phyloP scores from a whole-genome alignment of 83 land plant species.

The Picea engelmannii region DNA sequence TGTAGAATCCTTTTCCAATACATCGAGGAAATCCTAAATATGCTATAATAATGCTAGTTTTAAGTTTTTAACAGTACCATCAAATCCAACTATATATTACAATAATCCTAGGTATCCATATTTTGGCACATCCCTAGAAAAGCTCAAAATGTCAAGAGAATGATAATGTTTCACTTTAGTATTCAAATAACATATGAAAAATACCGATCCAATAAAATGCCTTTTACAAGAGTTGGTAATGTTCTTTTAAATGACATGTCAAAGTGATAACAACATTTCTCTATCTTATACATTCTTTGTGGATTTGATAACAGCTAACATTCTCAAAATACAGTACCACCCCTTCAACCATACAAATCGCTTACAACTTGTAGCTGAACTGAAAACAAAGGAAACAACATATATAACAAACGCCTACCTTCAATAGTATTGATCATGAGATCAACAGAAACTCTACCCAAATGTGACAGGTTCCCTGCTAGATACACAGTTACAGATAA shows the following conservation, averaged over 20 bases:
- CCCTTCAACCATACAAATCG: background rate
- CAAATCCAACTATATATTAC: no score
- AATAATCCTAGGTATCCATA: no score
- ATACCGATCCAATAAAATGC: background rate
- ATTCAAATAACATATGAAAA: background rate
- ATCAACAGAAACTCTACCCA: slow-evolving; percentile 67
- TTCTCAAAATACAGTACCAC: slow-evolving; percentile 19
- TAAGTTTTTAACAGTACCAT: no score
- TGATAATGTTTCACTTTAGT: background rate
- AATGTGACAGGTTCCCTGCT: slow-evolving; percentile 52
- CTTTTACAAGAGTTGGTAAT: no score
- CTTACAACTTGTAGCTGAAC: background rate
- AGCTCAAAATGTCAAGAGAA: no score
- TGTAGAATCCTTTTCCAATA: background rate
- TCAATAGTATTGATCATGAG: slow-evolving; percentile 59
- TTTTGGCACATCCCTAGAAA: no score
- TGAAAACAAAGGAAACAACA: background rate
- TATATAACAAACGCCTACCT: slow-evolving; percentile 34
- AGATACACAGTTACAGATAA: background rate
- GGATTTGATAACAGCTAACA: slow-evolving; percentile 15
- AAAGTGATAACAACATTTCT: background rate
- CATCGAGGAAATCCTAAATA: background rate
- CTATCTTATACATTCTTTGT: slow-evolving; percentile 20
- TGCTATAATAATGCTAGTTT: background rate
- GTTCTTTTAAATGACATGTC: no score